Evolutionary conservation across 257 asterid genomes (phyloP), one percentile per base, ranked within the genome.

Genomic region (Gentiana macrophylla): DNA sequence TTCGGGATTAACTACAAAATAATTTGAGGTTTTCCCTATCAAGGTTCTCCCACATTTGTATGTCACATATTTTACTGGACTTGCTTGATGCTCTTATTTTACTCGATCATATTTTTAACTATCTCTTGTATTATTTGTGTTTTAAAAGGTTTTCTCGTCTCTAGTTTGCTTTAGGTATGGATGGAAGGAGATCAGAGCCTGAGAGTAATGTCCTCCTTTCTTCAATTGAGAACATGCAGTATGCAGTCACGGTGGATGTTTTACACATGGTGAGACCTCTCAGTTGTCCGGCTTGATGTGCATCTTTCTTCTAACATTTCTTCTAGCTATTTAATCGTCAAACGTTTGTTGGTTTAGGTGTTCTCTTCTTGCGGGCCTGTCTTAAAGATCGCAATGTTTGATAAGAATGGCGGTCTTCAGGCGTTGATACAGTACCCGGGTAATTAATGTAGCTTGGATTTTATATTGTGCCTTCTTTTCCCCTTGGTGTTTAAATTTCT

Each of bases 191-290:
- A 61, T 38, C 81, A 74, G 97, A 89, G 70, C 86, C 95, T 10
- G 95, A 86, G 74, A 89, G 97, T 73, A 89, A 89, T 73, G 97
- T 89, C 59, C 84, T 89, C 56, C 95, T 89, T 61, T 95, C 97
- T 57, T 84, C 97, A 4, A 86, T 89, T 12, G 97, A 89, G 69
- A 89, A 89, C 80, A 89, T 89, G 97, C 97, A 89, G 66, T 89
- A 89, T 77, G 79, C 90, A 35, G 95, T 89, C 53, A 89, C 97
- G 60, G 73, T 89, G 82, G 97, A 89, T 62, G 89, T 86, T 49
- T 60, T 89, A 52, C 87, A 86, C 60, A 80, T 75, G 86, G 97
- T 89, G 81, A 60, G 62, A 38, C 55, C 62, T 58, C 64, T 67
- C 48, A 15, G 52, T 50, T 52, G 13, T 59, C 59, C 59, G 38